These are phyloP conservation scores for Penicillium ucsense DNA, from an alignment of 495 filamentous ascomycete genomes.

Conservation along the genomic window DNA sequence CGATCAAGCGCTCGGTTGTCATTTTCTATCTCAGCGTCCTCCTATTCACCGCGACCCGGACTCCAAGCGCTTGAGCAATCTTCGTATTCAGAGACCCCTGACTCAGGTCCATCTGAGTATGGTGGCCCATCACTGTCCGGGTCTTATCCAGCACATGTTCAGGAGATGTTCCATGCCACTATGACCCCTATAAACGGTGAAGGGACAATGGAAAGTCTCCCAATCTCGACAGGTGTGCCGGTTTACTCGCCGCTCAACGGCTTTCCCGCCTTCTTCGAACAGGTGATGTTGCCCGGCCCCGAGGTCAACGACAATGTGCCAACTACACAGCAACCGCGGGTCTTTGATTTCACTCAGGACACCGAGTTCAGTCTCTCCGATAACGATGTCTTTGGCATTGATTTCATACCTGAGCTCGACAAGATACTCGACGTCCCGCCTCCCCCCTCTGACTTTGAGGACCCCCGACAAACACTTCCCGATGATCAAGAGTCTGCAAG, in stretches of 20 bases:
- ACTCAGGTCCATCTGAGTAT: slow-evolving; percentile 4
- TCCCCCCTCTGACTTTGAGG: slow-evolving; percentile 2
- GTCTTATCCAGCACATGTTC: slow-evolving; percentile 1
- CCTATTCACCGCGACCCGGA: not conserved
- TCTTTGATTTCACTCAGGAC: slow-evolving; percentile 21
- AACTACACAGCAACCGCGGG: slow-evolving; percentile 14
- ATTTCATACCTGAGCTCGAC: slow-evolving; percentile 17
- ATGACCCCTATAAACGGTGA: not conserved
- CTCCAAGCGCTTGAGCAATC: not conserved
- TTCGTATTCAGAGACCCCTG: slow-evolving; percentile 1
- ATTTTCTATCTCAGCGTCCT: not conserved
- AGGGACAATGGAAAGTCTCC: not conserved
- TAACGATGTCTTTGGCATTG: slow-evolving; percentile 11
- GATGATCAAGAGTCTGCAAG: slow-evolving; percentile 11
- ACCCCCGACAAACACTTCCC: not conserved
- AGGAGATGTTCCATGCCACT: slow-evolving; percentile 1
- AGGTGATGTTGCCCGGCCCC: slow-evolving; percentile 13
- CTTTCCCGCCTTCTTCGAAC: slow-evolving; percentile 21
- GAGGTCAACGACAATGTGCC: not conserved
- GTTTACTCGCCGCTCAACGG: slow-evolving; percentile 1
- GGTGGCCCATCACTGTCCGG: not conserved
- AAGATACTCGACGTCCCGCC: slow-evolving; percentile 7
- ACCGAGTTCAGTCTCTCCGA: slow-evolving; percentile 10
- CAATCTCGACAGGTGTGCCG: not conserved
- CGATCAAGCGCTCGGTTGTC: not conserved